Percentiles rank a stretch among this genome's conserved stretches.
These are phyloP conservation scores for Phytophthora multivora DNA, from an alignment of 352 stramenopile genomes.

Conservation along the genomic window DNA sequence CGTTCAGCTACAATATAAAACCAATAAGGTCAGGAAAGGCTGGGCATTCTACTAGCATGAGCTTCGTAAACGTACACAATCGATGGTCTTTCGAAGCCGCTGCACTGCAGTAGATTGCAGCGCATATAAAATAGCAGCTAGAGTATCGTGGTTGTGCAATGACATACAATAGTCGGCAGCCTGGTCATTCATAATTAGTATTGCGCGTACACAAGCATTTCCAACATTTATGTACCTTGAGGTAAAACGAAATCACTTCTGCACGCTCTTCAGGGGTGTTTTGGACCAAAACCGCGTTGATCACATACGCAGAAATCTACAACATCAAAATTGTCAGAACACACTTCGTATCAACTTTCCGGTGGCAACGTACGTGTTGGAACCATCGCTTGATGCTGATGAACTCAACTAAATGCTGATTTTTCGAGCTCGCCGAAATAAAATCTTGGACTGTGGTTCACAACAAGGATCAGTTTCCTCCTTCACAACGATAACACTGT, in stretches of 20 bases:
- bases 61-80: conserved; percentile 54
- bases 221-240: conserved; percentile 46
- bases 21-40: not conserved
- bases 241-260: conserved; percentile 80
- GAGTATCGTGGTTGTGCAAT: conserved; percentile 84
- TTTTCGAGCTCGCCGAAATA: conserved; percentile 56
- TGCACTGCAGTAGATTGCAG: conserved; percentile 89
- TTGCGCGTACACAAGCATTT: not conserved
- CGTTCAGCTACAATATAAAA: conserved; percentile 47
- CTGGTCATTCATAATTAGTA: conserved; percentile 33
- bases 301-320: conserved; percentile 81
- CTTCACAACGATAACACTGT: not conserved
- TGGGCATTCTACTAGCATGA: not conserved
- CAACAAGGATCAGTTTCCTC: conserved; percentile 1
- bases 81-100: conserved; percentile 71
- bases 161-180: conserved; percentile 71
- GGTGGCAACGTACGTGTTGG: conserved; percentile 65
- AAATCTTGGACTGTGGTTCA: conserved; percentile 70
- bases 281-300: conserved; percentile 82
- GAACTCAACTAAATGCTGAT: conserved; percentile 60
- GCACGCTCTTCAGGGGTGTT: conserved; percentile 64
- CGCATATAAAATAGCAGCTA: conserved; percentile 85
- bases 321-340: not conserved
- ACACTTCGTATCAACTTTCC: not conserved
- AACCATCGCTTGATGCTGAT: conserved; percentile 79